phyloP scores from a whole-genome alignment of 176 grass and related monocot species.

The Saccharum spontaneum region DNA sequence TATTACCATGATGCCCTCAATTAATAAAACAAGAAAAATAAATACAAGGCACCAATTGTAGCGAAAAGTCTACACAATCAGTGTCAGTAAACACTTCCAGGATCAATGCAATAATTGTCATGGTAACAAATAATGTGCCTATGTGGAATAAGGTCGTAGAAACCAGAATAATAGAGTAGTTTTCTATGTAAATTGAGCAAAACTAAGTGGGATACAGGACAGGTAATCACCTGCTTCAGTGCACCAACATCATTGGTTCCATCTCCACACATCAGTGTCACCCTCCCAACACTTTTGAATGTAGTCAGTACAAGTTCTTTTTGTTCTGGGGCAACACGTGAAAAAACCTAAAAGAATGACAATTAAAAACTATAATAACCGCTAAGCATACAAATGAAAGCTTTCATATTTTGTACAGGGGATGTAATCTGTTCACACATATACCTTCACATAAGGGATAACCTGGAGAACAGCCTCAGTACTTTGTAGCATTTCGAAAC shows the following conservation, averaged over 20 bases:
- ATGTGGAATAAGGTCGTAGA: slow-evolving; percentile 15
- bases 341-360: slow-evolving; percentile 75
- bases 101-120: not conserved
- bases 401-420: slow-evolving; percentile 1
- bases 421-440: slow-evolving; percentile 11
- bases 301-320: slow-evolving; percentile 99
- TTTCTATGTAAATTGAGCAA: slow-evolving; percentile 1
- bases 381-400: slow-evolving; percentile 4
- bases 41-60: not conserved
- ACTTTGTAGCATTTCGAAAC: slow-evolving; percentile 94
- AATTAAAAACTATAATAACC: not conserved
- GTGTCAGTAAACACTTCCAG: not conserved
- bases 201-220: not conserved
- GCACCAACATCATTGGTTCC: slow-evolving; percentile 99
- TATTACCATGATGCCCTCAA: not conserved
- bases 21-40: not conserved
- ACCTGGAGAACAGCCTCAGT: slow-evolving; percentile 82
- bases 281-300: slow-evolving; percentile 92
- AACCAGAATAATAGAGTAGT: not conserved
- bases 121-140: not conserved
- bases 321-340: slow-evolving; percentile 96
- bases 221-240: slow-evolving; percentile 77
- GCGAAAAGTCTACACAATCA: not conserved
- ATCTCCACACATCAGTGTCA: slow-evolving; percentile 99
- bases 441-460: slow-evolving; percentile 95